Evolutionary conservation across 2,329 filamentous ascomycete species (phyloP).

Genomic region (Alternaria angustiovoidea): DNA sequence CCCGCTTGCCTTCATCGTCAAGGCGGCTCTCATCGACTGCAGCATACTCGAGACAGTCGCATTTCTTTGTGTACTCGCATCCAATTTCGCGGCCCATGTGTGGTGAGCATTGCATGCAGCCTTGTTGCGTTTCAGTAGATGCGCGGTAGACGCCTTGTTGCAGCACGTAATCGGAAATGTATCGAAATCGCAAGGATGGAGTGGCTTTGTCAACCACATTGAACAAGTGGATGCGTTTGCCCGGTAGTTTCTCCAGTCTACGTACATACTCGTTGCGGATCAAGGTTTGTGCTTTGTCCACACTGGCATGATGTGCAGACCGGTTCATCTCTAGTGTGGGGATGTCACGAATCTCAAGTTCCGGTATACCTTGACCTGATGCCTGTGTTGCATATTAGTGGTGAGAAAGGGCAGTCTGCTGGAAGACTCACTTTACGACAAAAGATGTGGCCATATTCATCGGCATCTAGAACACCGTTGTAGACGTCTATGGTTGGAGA

Average conservation of each 20-base stretch:
- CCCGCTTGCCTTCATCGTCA: constrained; percentile 28
- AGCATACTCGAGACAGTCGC: constrained; percentile 73
- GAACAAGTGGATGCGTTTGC: constrained; percentile 63
- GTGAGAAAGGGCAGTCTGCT: background rate
- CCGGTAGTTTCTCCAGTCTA: constrained; percentile 38
- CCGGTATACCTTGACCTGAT: constrained; percentile 25
- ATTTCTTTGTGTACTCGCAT: constrained; percentile 71
- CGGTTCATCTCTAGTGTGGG: constrained; percentile 50
- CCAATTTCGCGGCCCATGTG: constrained; percentile 60
- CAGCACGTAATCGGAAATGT: constrained; percentile 70
- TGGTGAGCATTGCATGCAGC: constrained; percentile 69
- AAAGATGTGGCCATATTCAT: constrained; percentile 49
- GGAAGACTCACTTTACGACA: constrained; percentile 41
- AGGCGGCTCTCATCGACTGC: constrained; percentile 56
- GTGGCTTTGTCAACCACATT: constrained; percentile 67
- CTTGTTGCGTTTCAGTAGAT: constrained; percentile 69
- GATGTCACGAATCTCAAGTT: constrained; percentile 43
- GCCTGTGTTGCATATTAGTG: constrained; percentile 15
- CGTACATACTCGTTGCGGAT: constrained; percentile 53
- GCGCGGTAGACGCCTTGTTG: constrained; percentile 65
- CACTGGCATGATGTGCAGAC: constrained; percentile 36
- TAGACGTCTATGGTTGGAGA: constrained; percentile 40
- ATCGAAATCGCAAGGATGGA: constrained; percentile 70
- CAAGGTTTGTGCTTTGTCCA: constrained; percentile 41
- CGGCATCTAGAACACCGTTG: constrained; percentile 52